phyloP scores from a whole-genome alignment of 2,329 filamentous ascomycete genomes.

The Neoarthrinium moseri region DNA sequence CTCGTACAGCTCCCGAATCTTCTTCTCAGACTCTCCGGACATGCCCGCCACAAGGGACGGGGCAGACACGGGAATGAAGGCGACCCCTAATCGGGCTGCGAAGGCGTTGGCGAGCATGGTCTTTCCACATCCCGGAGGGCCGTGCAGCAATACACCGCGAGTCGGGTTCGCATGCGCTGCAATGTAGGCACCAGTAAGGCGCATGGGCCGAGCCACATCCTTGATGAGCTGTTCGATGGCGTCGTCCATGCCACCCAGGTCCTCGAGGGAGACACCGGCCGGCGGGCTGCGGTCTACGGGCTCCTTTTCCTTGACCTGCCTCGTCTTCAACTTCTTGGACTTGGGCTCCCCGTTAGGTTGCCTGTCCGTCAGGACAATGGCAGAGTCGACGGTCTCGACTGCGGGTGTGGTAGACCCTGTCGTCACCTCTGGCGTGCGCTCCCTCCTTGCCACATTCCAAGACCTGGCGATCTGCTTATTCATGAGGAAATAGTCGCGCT shows the following conservation, averaged over 20 bases:
- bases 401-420: slow-evolving; percentile 18
- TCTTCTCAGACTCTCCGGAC: slow-evolving; percentile 87
- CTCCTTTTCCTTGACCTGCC: slow-evolving; percentile 40
- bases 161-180: slow-evolving; percentile 67
- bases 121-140: slow-evolving; percentile 83
- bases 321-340: slow-evolving; percentile 62
- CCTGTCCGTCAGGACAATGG: slow-evolving; percentile 40
- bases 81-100: slow-evolving; percentile 71
- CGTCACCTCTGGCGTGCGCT: slow-evolving; percentile 17
- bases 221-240: slow-evolving; percentile 49
- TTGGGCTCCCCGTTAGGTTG: slow-evolving; percentile 65
- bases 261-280: slow-evolving; percentile 64
- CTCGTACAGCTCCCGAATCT: slow-evolving; percentile 81
- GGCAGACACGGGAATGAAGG: slow-evolving; percentile 79
- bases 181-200: slow-evolving; percentile 64
- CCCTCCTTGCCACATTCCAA: slow-evolving; percentile 32
- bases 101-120: slow-evolving; percentile 81
- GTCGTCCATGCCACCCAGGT: slow-evolving; percentile 75
- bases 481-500: slow-evolving; percentile 31
- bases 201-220: slow-evolving; percentile 54
- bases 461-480: slow-evolving; percentile 41
- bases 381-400: slow-evolving; percentile 23
- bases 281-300: slow-evolving; percentile 59
- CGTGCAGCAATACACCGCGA: slow-evolving; percentile 75
- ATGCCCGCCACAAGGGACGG: slow-evolving; percentile 82